Percentiles rank a stretch among this genome's conserved stretches.
These are phyloP conservation scores for Hypoxylon fuscum DNA, from an alignment of 495 filamentous ascomycete genomes.

Conservation along the genomic window DNA sequence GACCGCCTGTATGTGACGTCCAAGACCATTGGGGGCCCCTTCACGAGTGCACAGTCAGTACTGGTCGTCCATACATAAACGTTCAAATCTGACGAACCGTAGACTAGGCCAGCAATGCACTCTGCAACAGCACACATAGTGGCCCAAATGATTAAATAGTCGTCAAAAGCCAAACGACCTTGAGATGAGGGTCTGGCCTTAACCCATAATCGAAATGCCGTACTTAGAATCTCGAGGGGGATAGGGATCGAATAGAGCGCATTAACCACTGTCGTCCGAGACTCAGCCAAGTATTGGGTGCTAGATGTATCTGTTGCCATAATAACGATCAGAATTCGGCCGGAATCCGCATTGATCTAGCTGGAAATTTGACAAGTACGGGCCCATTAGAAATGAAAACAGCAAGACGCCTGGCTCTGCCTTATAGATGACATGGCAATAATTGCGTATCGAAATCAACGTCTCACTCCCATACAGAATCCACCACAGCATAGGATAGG, in stretches of 20 bases:
- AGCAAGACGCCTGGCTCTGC: not conserved
- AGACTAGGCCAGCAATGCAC: slow-evolving; percentile 38
- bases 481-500: not conserved
- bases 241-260: slow-evolving; percentile 39
- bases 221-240: slow-evolving; percentile 40
- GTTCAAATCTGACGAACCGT: slow-evolving; percentile 22
- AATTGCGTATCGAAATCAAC: not conserved
- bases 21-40: slow-evolving; percentile 40
- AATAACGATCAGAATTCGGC: slow-evolving; percentile 15
- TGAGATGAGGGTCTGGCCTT: slow-evolving; percentile 28
- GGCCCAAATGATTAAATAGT: slow-evolving; percentile 43
- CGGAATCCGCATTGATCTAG: not conserved
- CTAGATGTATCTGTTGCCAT: slow-evolving; percentile 33
- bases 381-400: not conserved
- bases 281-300: slow-evolving; percentile 37
- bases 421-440: slow-evolving; percentile 9
- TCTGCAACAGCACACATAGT: slow-evolving; percentile 42
- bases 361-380: not conserved
- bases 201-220: slow-evolving; percentile 32
- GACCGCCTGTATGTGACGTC: slow-evolving; percentile 38
- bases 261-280: slow-evolving; percentile 31
- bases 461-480: slow-evolving; percentile 3
- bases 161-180: slow-evolving; percentile 35
- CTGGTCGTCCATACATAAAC: not conserved
- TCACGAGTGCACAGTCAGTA: slow-evolving; percentile 3